A percentile compares a stretch with the other conserved stretches of the same genome.
phyloP scores from a whole-genome alignment of 2,329 filamentous ascomycete genomes.

The Berkeleyomyces basicola region DNA sequence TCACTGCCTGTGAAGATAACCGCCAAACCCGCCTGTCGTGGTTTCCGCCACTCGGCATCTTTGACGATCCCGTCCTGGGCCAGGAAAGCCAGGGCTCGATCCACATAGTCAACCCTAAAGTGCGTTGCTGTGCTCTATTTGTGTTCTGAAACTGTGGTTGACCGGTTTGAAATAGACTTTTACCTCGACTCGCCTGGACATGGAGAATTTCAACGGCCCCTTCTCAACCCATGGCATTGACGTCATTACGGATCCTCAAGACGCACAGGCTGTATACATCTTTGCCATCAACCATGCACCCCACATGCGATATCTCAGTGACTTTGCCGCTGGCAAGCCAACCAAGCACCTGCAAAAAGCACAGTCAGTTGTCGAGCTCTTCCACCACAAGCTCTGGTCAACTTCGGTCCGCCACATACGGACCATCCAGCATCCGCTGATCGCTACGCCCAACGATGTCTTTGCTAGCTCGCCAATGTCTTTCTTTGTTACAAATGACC shows the following conservation, averaged over 20 bases:
- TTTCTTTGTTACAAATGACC: slow-evolving; percentile 45
- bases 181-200: slow-evolving; percentile 27
- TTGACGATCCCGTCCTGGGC: slow-evolving; percentile 24
- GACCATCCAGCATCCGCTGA: slow-evolving; percentile 34
- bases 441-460: slow-evolving; percentile 43
- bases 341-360: slow-evolving; percentile 22
- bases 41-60: slow-evolving; percentile 33
- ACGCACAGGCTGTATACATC: slow-evolving; percentile 34
- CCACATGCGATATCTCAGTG: slow-evolving; percentile 25
- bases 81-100: slow-evolving; percentile 27
- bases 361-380: slow-evolving; percentile 40
- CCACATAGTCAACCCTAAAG: slow-evolving; percentile 37
- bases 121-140: slow-evolving; percentile 18
- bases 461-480: slow-evolving; percentile 28
- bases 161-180: slow-evolving; percentile 23
- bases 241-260: slow-evolving; percentile 32
- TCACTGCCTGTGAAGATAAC: slow-evolving; percentile 38
- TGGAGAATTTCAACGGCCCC: slow-evolving; percentile 34
- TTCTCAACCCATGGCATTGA: slow-evolving; percentile 46
- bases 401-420: slow-evolving; percentile 29
- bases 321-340: background rate
- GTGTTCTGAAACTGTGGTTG: background rate
- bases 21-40: slow-evolving; percentile 27
- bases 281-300: slow-evolving; percentile 44
- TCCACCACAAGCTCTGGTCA: slow-evolving; percentile 33